These are phyloP conservation scores for Chalciporus piperatoides DNA, from an alignment of 1,284 basidiomycete species.

Conservation along the genomic window DNA sequence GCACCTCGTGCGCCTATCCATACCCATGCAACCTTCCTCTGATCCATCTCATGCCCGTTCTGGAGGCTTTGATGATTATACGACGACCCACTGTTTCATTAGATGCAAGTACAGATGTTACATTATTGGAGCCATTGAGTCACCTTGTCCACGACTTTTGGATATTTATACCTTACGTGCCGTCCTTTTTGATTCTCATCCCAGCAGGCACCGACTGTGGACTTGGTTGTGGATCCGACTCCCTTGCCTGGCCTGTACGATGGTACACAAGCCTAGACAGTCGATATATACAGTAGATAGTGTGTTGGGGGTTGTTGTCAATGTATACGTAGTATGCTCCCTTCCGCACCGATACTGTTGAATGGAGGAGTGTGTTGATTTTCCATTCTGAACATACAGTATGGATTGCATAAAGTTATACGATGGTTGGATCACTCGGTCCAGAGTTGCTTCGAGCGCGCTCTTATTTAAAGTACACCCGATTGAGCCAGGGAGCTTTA, in stretches of 20 bases:
- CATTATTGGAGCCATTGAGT: conserved; percentile 12
- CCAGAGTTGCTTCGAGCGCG: no score
- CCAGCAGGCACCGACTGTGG: neutral
- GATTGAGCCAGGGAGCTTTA: no score
- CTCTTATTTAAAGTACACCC: no score
- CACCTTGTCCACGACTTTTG: neutral
- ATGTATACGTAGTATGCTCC: neutral
- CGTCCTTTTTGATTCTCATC: neutral
- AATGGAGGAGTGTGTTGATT: no score
- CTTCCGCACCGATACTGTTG: neutral
- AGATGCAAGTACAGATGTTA: conserved; percentile 17
- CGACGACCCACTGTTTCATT: conserved; percentile 19
- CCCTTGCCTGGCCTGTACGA: neutral
- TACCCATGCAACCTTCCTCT: neutral
- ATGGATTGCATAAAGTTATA: no score
- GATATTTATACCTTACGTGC: conserved; percentile 5
- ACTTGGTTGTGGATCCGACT: neutral
- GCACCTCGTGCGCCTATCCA: neutral
- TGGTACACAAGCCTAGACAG: no score
- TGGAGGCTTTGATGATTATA: conserved; percentile 21
- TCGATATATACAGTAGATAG: neutral
- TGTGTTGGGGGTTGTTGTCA: neutral
- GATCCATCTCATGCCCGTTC: conserved; percentile 1
- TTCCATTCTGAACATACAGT: no score
- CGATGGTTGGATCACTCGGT: no score